Conservation (phyloP, 1,284 basidiomycete genomes). For the Malassezia equina region DNA sequence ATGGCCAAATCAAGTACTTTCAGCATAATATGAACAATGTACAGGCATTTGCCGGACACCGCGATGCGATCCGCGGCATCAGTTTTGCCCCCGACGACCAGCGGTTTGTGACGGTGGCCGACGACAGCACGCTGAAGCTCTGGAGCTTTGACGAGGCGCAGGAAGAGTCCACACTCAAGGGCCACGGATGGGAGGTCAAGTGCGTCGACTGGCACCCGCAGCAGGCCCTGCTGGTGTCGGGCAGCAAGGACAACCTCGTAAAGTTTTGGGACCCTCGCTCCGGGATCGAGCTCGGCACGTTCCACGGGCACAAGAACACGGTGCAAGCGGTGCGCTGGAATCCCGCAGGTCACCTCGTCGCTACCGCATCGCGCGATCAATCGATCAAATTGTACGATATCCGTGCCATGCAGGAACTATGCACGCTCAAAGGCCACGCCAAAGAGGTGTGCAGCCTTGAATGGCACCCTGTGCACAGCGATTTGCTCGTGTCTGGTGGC, state of each 20-base stretch:
- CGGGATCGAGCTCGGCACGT: conserved; percentile 30
- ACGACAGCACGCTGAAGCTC: conserved; percentile 84
- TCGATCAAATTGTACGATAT: conserved; percentile 95
- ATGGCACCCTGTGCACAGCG: conserved; percentile 88
- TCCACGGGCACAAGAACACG: conserved; percentile 89
- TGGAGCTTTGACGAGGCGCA: conserved; percentile 88
- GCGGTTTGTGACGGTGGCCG: conserved; percentile 83
- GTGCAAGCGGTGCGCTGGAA: conserved; percentile 86
- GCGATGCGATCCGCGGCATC: conserved; percentile 65
- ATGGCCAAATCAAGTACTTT: conserved; percentile 93
- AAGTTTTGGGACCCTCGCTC: conserved; percentile 90
- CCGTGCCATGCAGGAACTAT: conserved; percentile 88
- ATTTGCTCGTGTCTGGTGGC: conserved; percentile 78
- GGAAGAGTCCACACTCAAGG: conserved; percentile 75
- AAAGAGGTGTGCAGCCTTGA: conserved; percentile 93
- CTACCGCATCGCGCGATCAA: conserved; percentile 86
- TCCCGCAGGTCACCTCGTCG: conserved; percentile 73
- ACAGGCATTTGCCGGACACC: conserved; percentile 77
- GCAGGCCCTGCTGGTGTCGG: conserved; percentile 79
- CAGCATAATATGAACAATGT: conserved; percentile 98
- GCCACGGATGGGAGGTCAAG: conserved; percentile 97
- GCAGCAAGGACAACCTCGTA: conserved; percentile 93
- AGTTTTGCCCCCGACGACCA: conserved; percentile 84
- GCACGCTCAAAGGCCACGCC: conserved; percentile 81
- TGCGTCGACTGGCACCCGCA: conserved; percentile 97